Base-by-base conservation (phyloP, 768 basidiomycete genomes). In the Boletus reticuloceps region DNA sequence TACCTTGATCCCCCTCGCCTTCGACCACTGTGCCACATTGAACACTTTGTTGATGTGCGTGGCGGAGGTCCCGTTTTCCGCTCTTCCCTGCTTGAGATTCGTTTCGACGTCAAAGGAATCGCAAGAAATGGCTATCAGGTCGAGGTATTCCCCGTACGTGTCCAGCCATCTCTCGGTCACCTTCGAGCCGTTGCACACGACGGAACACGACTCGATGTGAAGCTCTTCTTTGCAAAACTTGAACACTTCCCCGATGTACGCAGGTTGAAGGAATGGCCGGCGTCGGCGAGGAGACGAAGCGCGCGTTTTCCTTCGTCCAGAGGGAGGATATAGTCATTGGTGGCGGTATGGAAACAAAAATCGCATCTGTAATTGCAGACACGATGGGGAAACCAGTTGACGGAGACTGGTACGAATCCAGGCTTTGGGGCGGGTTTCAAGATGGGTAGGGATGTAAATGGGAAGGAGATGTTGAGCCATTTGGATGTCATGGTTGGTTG, bases 101-200 rank as follows among this genome's bases (percentile, higher is more conserved):
- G 70, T 70, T 31, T 75, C 74, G 0, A 42, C 13, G 43, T 73
- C 71, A 38, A 77, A 77, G 16, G 69, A 69, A 41, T 77, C 75
- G 34, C 76, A 77, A 2, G 75, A 76, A 3, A 77, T 73, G 0
- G 75, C 75, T 65, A 77, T 76, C 32, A 76, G 63, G 34, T 76
- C 75, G 31, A 77, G 57, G 50, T 72, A 76, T 58, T 65, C 37
- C 0, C 76, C 75, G 31, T 75, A 77, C 6, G 61, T 64, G 40
- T 74, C 72, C 19, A 77, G 41, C 75, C 76, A 77, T 53, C 64
- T 71, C 43, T 75, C 71, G 0, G 75, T 76, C 31, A 77, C 77
- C 61, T 74, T 77, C 7, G 74, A 76, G 0, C 72, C 74, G 43
- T 72, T 72, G 60, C 50, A 66, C 34, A 72, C 68, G 27, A 72